Base-by-base conservation (phyloP, 352 stramenopile genomes). In the Phytophthora ramorum region DNA sequence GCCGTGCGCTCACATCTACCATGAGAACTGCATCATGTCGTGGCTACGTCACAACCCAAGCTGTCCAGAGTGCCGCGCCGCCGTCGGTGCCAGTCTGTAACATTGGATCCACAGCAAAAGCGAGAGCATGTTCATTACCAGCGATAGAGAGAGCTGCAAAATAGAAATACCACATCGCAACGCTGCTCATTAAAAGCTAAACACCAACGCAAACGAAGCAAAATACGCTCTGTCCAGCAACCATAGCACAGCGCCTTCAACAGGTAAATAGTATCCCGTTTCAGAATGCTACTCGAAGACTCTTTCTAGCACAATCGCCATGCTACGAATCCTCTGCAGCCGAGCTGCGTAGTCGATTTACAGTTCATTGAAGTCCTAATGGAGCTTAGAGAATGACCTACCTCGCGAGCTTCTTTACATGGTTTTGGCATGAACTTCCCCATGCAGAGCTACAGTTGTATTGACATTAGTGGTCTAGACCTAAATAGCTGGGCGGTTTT, bases 11-110 rank as follows among this genome's bases (percentile, higher is more conserved):
- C 81, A 89, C 63, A 40, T 78, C 4, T 89, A 85, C 71, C 79
- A 90, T 47, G 81, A 90, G 41, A 81, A 89, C 65, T 90, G 81
- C 66, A 75, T 84, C 56, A 87, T 90, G 78, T 75, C 78, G 37
- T 89, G 81, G 81, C 60, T 90, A 30, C 76, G 78, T 2, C 74
- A 88, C 48, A 89, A 83, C 59, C 61, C 75, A 40, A 87, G 65
- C 35, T 90, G 81, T 37, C 81, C 81, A 19, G 73, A 87, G 44
- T 90, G 81, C 58, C 81, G 81, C n/a, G 75, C 72, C 0, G 44
- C 55, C 12, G 78, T 84, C 26, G 69, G 75, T 9, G 37, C 58
- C 19, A 58, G 34, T 16, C 8, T 55, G 37, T 66, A 75, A 41
- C 16, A 34, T 38, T 46, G 30, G 26, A 13, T 32, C 19, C 37